These are phyloP conservation scores for Thermomyces lanuginosus DNA, from an alignment of 2,329 filamentous ascomycete genomes.

Conservation along the genomic window DNA sequence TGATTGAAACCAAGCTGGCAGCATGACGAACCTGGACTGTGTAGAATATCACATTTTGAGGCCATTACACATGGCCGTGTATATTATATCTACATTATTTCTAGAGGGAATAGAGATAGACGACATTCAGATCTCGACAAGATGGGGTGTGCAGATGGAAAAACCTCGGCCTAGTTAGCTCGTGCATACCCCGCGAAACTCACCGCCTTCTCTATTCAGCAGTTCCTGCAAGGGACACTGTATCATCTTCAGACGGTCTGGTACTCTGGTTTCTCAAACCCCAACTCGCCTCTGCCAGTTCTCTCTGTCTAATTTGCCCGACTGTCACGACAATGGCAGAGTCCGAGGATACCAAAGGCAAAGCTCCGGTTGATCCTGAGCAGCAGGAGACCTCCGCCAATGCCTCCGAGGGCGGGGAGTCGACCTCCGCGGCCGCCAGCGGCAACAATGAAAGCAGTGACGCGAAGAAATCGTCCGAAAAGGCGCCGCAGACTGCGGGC, in stretches of 20 bases:
- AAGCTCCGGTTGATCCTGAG: slow-evolving; percentile 11
- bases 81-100: too few relatives aligned
- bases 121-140: too few relatives aligned
- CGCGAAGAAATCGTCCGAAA: slow-evolving; percentile 7
- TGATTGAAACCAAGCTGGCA: slow-evolving; percentile 40
- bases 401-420: slow-evolving; percentile 4
- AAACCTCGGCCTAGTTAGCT: too few relatives aligned
- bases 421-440: slow-evolving; percentile 20
- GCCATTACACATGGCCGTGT: too few relatives aligned
- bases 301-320: too few relatives aligned
- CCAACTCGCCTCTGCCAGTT: slow-evolving; percentile 3
- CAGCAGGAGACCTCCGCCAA: slow-evolving; percentile 7
- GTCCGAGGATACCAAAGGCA: slow-evolving; percentile 18
- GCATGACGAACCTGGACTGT: neutral
- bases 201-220: slow-evolving; percentile 1
- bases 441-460: slow-evolving; percentile 5
- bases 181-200: too few relatives aligned
- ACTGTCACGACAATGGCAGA: slow-evolving; percentile 19
- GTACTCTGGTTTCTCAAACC: slow-evolving; percentile 6
- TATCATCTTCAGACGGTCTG: too few relatives aligned
- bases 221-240: too few relatives aligned
- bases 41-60: too few relatives aligned
- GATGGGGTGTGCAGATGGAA: too few relatives aligned
- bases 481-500: slow-evolving; percentile 13
- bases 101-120: too few relatives aligned